Evolutionary conservation across 2,329 filamentous ascomycete species (phyloP), one percentile per base, ranked within the genome.

Genomic region (Penicillium psychrosexuale): DNA sequence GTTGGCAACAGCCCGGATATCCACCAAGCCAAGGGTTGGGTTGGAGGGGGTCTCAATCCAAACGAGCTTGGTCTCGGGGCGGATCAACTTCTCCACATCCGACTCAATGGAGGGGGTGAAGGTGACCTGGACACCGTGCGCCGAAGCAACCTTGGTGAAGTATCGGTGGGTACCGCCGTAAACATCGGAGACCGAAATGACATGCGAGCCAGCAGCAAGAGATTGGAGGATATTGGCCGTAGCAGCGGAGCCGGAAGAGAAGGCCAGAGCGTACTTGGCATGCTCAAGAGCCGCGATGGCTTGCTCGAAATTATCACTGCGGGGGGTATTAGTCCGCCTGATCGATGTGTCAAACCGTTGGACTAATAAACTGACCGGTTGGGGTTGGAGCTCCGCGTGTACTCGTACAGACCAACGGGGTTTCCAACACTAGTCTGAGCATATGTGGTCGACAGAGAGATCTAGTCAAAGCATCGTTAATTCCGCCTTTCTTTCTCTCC

Each of bases 1-100:
- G 28, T 84, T 85, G 28, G 89, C 88, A 38, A 99, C 89, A 50
- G 90, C 87, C 66, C 89, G 82, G 71, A 99, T 96, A 76, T 99
- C 93, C 61, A 97, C 93, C 45, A 99, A 83, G 28, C 89, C 86
- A 54, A 99, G 82, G 7, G 94, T 99, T 0, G 94, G 94, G 78
- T 99, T 99, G 66, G 89, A 94, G 24, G 94, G 94, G 9, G 85
- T 88, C 78, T 99, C 91, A 69, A 99, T 97, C 94, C 94, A 99
- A 69, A 99, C 87, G 59, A 99, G 82, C 73, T 93, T 95, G 50
- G 94, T 99, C 74, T 93, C 86, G 8, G 88, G 84, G 31, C 86
- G 89, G 71, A 99, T 95, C 77, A 97, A 84, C 64, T 87, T 83
- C 62, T 84, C 83, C 64, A 97, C 87, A 70, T 97, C 90, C 60